Conservation (phyloP, 192 early-diverging fungal species). For the Haplosporangium gracile region DNA sequence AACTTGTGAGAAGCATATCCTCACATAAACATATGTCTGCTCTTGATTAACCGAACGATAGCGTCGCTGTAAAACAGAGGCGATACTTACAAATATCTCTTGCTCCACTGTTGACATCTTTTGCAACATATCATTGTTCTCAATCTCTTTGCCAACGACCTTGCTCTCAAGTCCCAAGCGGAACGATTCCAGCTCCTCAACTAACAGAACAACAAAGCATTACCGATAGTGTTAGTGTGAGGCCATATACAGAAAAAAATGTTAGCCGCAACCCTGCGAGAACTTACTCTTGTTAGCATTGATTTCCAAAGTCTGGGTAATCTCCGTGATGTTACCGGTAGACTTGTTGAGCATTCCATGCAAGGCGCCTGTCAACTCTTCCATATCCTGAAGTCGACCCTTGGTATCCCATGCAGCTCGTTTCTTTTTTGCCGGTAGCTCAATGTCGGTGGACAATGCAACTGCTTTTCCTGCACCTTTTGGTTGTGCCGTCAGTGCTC, state of each 20-base stretch:
- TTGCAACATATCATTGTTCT: background rate
- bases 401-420: slow-evolving; percentile 15
- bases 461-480: background rate
- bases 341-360: background rate
- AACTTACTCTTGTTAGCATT: slow-evolving; percentile 5
- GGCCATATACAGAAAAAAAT: background rate
- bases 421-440: background rate
- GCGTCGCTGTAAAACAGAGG: background rate
- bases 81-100: background rate
- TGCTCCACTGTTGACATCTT: slow-evolving; percentile 11
- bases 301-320: background rate
- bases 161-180: background rate
- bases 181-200: background rate
- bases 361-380: background rate
- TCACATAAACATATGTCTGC: too few relatives aligned
- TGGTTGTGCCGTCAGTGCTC: background rate
- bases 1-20: background rate
- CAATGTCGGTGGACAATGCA: background rate
- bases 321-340: background rate
- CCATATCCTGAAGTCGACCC: slow-evolving; percentile 12
- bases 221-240: background rate
- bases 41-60: background rate
- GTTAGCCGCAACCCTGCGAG: too few relatives aligned
- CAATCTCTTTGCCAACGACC: slow-evolving; percentile 5
- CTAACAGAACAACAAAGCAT: background rate